Conservation (phyloP, 208 protist genomes). For the Leishmania tropica region DNA sequence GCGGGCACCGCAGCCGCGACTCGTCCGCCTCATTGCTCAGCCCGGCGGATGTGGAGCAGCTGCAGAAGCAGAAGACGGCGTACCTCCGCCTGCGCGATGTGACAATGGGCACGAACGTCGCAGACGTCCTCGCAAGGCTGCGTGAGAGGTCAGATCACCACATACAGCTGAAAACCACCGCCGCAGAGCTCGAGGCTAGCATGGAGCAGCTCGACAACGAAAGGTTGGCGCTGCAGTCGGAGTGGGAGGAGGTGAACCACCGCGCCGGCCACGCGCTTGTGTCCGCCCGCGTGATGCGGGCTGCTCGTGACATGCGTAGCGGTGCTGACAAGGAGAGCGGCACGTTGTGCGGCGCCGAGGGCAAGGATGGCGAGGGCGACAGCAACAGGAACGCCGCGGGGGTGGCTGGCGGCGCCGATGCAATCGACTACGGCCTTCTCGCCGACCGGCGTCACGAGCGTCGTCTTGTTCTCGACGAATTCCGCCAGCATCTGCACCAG, state of each 20-base stretch:
- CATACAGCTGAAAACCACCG: conserved; percentile 65
- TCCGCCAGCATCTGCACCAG: conserved; percentile 84
- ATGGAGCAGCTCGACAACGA: conserved; percentile 65
- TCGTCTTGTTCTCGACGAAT: conserved; percentile 86
- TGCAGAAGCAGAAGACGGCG: conserved; percentile 79
- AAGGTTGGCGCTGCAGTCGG: conserved; percentile 43
- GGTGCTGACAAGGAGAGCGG: neutral
- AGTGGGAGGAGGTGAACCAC: conserved; percentile 84
- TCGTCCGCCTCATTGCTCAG: conserved; percentile 27
- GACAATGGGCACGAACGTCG: conserved; percentile 76
- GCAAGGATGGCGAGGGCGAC: conserved; percentile 14
- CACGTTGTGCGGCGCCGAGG: conserved; percentile 1
- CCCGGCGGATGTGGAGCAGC: conserved; percentile 73
- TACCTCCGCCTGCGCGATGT: conserved; percentile 94
- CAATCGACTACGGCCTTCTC: conserved; percentile 56
- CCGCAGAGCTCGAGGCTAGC: conserved; percentile 62
- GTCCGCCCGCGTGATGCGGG: conserved; percentile 34
- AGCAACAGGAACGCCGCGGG: conserved; percentile 1
- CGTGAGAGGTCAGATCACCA: conserved; percentile 83
- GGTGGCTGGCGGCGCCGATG: conserved; percentile 13
- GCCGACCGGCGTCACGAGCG: conserved; percentile 52
- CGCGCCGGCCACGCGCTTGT: conserved; percentile 51
- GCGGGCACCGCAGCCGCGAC: conserved; percentile 28
- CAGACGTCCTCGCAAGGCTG: conserved; percentile 92
- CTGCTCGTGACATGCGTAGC: conserved; percentile 34